Percentiles rank a stretch among this genome's conserved stretches.
Conservation (phyloP, 1,139 yeast species). For the Geotrichum macrosporum region DNA sequence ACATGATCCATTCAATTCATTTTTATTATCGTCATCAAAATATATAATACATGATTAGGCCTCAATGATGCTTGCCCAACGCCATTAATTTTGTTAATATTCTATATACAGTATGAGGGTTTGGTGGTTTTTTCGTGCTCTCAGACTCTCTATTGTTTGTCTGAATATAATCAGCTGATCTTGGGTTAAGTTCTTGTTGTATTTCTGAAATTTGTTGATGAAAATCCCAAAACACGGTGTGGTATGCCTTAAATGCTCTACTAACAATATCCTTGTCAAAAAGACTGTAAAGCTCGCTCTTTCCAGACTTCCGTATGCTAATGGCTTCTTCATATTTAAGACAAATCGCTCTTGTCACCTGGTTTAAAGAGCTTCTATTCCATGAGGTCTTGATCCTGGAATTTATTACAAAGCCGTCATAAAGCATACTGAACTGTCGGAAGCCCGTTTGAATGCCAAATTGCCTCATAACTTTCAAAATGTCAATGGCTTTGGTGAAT, state of each 20-base stretch:
- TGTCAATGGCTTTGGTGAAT: constrained; percentile 1
- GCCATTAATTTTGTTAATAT: constrained; percentile 11
- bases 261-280: constrained; percentile 4
- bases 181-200: constrained; percentile 1
- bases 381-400: constrained; percentile 8
- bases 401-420: constrained; percentile 15
- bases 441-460: constrained; percentile 3
- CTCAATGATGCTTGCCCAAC: too few species aligned
- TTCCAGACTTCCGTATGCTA: neutral
- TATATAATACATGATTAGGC: too few species aligned
- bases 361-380: constrained; percentile 10
- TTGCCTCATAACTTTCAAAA: constrained; percentile 9
- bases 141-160: constrained; percentile 1
- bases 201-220: constrained; percentile 1
- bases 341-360: constrained; percentile 9
- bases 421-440: constrained; percentile 7
- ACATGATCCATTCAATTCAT: too few species aligned
- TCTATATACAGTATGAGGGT: constrained; percentile 16
- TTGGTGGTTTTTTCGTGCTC: constrained; percentile 4
- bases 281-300: neutral
- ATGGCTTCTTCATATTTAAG: constrained; percentile 6
- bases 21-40: too few species aligned
- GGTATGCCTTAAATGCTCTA: constrained; percentile 12
- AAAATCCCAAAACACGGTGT: constrained; percentile 12
- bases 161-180: neutral